Base-by-base conservation (phyloP, 73 alveolate species). In the Uronychia binucleata region DNA sequence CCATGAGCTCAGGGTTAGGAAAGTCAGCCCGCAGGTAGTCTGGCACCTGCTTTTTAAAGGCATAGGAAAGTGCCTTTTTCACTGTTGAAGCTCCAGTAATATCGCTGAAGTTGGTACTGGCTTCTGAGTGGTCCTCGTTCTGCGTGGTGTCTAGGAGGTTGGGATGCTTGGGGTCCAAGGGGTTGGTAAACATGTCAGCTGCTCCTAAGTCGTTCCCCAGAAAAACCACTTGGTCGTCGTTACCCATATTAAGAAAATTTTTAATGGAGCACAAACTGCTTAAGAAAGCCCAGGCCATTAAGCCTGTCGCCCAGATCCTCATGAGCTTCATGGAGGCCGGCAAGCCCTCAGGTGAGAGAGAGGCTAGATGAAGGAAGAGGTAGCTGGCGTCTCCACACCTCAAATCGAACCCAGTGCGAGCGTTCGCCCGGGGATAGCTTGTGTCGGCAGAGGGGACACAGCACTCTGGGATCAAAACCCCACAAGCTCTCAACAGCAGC, bases 1-100 rank as follows among this genome's bases (percentile, higher is more conserved):
- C 83, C 59, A 86, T 30, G 0, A 86, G 58, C 14, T 86, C 87
- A 19, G 85, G 85, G 35, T 77, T 78, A 34, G 92, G 92, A 60
- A 77, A 86, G 77, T 86, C 92, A 26, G 28, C 67, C 19, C 67
- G 5, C 5, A 46, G 67, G 67, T 46, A 46, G 67, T 19, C 67
- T 46, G 67, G 67, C 67, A 46, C 67, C 19, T 46, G 19, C 19
- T 19, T 5, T 19, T 46, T 46, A 19, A 46, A 46, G 5, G 67
- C 67, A 19, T 5, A 46, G 5, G 67, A 11, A 19, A 46, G 67
- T 5, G 67, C 67, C 19, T 19, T 11, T 46, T 46, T 46, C 67
- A 46, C 67, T 46, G 67, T 46, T 46, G 67, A 46, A 11, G 67
- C 67, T 46, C 67, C 67, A 46, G 67, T 46, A 19, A 46, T 46